Conservation (phyloP, 352 stramenopile genomes). For the Phytopythium cucurbitacearum region DNA sequence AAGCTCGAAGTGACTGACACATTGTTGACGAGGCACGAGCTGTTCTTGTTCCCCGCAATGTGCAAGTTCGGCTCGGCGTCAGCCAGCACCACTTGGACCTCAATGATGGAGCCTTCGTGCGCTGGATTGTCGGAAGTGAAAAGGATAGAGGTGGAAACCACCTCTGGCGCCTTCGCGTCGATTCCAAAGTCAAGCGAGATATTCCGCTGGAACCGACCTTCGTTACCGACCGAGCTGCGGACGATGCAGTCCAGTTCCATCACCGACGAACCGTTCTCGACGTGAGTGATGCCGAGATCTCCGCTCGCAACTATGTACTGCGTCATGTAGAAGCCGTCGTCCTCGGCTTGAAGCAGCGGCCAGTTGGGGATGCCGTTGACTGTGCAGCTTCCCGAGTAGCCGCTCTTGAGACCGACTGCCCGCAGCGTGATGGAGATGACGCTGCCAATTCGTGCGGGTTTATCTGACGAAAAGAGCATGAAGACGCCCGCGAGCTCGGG, state of each 20-base stretch:
- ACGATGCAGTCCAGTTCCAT: constrained; percentile 43
- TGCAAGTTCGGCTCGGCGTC: constrained; percentile 34
- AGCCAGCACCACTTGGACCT: constrained; percentile 44
- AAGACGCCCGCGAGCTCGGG: constrained; percentile 40
- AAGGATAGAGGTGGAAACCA: constrained; percentile 38
- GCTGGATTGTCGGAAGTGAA: constrained; percentile 58
- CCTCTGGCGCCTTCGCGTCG: constrained; percentile 38
- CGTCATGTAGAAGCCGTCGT: constrained; percentile 63
- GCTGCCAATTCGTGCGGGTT: constrained; percentile 45
- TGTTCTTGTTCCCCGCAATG: constrained; percentile 25
- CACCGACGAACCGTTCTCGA: constrained; percentile 12
- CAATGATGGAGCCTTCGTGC: constrained; percentile 61
- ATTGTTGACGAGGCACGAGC: constrained; percentile 54
- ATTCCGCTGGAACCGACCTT: constrained; percentile 29
- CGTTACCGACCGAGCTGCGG: constrained; percentile 33
- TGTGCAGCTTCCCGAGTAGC: constrained; percentile 43
- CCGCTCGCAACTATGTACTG: constrained; percentile 49
- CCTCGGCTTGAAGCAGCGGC: constrained; percentile 36
- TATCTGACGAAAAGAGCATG: constrained; percentile 61
- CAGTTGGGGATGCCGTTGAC: constrained; percentile 43
- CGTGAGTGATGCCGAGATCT: constrained; percentile 21
- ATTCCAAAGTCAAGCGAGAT: constrained; percentile 47
- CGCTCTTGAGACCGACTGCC: constrained; percentile 25
- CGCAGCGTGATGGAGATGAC: constrained; percentile 54
- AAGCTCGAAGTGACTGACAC: constrained; percentile 52